Conservation (phyloP, 139 green algal genomes). For the Limnomonas spitsbergensis region DNA sequence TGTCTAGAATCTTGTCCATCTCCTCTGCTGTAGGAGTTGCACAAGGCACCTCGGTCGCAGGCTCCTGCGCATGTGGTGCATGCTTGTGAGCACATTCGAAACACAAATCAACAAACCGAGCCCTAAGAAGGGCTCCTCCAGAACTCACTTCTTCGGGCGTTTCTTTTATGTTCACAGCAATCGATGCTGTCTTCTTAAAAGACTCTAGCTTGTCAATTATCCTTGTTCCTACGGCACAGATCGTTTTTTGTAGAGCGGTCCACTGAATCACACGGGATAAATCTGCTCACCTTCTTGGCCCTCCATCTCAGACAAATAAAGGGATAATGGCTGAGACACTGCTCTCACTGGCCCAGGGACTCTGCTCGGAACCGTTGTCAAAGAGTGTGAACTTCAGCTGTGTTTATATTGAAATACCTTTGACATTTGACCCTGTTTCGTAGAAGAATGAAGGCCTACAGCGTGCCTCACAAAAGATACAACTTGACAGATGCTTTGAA, state of each 20-base stretch:
- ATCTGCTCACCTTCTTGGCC: not conserved
- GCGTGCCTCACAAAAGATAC: no score
- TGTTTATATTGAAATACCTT: no score
- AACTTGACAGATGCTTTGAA: no score
- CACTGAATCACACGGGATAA: no score
- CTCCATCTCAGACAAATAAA: not conserved
- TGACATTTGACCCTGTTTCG: no score
- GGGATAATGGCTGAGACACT: not conserved
- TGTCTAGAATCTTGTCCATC: not conserved
- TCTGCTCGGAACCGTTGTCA: not conserved
- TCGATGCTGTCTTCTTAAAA: not conserved
- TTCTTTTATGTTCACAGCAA: not conserved
- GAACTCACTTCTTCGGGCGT: not conserved
- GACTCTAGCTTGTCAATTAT: not conserved
- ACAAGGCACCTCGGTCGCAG: not conserved
- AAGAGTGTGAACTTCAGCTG: not conserved
- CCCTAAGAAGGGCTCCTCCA: no score
- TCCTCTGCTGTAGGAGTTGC: not conserved
- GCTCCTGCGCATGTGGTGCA: not conserved
- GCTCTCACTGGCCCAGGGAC: not conserved
- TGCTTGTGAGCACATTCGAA: not conserved
- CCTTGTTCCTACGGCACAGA: not conserved
- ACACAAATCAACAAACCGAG: not conserved
- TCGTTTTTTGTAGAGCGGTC: not conserved
- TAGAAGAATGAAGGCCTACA: no score